phyloP scores from a whole-genome alignment of 768 basidiomycete genomes.

The Leccinum obscurum region DNA sequence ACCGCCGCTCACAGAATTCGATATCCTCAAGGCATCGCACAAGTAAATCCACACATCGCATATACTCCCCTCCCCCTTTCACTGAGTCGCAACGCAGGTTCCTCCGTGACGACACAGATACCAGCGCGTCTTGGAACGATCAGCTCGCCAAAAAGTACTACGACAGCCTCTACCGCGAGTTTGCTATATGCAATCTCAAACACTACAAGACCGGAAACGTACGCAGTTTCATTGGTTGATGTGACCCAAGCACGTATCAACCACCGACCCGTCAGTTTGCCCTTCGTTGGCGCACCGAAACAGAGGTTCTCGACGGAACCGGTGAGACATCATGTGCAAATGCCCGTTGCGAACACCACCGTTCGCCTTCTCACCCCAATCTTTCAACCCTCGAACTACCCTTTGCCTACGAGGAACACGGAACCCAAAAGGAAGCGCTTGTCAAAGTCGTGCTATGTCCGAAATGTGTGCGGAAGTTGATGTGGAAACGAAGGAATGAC shows the following conservation, averaged over 20 bases:
- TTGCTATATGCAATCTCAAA: slow-evolving; percentile 89
- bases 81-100: slow-evolving; percentile 49
- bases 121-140: slow-evolving; percentile 67
- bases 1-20: slow-evolving; percentile 53
- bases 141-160: slow-evolving; percentile 89
- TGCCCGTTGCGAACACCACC: slow-evolving; percentile 75
- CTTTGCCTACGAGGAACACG: slow-evolving; percentile 83
- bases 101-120: slow-evolving; percentile 55
- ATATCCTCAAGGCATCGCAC: slow-evolving; percentile 73
- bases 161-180: slow-evolving; percentile 85
- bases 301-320: slow-evolving; percentile 81
- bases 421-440: slow-evolving; percentile 71
- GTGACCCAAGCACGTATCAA: neutral
- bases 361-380: slow-evolving; percentile 29
- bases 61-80: neutral
- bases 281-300: slow-evolving; percentile 91
- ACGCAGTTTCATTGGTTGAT: slow-evolving; percentile 25
- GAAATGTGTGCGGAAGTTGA: slow-evolving; percentile 78
- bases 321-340: slow-evolving; percentile 91
- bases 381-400: slow-evolving; percentile 86
- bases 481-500: slow-evolving; percentile 79
- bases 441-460: slow-evolving; percentile 90
- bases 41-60: slow-evolving; percentile 39
- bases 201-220: slow-evolving; percentile 94
- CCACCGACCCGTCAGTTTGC: slow-evolving; percentile 58